Evolutionary conservation across 148 eudicot species (phyloP).

Genomic region (Nepenthes gracilis): DNA sequence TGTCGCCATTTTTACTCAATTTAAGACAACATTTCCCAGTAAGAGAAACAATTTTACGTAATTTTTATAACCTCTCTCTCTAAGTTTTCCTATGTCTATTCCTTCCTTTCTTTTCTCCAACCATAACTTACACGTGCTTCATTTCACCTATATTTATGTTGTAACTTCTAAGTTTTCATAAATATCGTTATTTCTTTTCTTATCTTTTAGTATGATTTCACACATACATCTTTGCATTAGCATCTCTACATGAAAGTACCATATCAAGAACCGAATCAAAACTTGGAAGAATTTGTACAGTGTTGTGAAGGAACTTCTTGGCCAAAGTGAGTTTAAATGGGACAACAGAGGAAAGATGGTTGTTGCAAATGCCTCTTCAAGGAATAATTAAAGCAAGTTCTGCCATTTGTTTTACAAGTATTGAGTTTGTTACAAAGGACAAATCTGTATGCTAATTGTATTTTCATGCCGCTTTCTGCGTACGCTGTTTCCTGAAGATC

Average conservation of each 20-base stretch:
- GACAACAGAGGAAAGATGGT: conserved; percentile 8
- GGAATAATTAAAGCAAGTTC: conserved; percentile 8
- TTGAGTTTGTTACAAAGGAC: background rate
- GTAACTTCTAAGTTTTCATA: no score
- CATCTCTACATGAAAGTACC: conserved; percentile 3
- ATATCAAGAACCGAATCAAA: conserved; percentile 9
- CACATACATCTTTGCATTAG: conserved; percentile 6
- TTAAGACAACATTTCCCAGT: no score
- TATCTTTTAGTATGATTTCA: background rate
- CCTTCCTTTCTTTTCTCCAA: no score
- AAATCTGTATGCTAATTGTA: background rate
- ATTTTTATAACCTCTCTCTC: no score
- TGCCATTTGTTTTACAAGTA: background rate
- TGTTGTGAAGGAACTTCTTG: conserved; percentile 12
- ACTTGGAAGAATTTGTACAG: conserved; percentile 10
- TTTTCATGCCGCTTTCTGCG: background rate
- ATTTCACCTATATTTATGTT: no score
- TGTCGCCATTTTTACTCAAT: no score
- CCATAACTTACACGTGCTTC: no score
- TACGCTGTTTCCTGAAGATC: background rate
- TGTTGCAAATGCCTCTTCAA: conserved; percentile 1
- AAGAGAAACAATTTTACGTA: no score
- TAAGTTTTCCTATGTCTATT: no score
- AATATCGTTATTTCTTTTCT: no score
- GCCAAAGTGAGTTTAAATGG: conserved; percentile 10